A percentile compares a stretch with the other conserved stretches of the same genome.
Evolutionary conservation across 257 asterid species (phyloP).

Genomic region (Solanum chmielewskii): DNA sequence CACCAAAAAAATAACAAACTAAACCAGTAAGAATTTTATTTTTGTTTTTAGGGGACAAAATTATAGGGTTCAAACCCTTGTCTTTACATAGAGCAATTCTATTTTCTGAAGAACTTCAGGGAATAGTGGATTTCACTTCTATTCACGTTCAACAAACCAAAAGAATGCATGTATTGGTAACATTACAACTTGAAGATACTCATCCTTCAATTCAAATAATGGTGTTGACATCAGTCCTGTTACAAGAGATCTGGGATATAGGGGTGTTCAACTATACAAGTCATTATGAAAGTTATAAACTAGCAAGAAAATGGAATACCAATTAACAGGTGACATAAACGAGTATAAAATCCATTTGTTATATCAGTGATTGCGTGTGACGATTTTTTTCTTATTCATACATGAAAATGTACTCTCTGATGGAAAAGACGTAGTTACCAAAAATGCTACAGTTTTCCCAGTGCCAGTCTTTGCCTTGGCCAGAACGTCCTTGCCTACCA

Average conservation of each 20-base stretch:
- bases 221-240: not conserved
- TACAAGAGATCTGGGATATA: not conserved
- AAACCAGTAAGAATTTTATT: not conserved
- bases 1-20: not conserved
- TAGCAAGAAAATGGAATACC: not conserved
- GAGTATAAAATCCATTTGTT: not conserved
- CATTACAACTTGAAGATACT: not conserved
- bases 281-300: not conserved
- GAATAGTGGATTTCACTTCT: not conserved
- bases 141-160: not conserved
- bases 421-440: conserved; percentile 39
- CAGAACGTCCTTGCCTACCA: conserved; percentile 86
- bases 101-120: not conserved
- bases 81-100: not conserved
- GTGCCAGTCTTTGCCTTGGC: conserved; percentile 99
- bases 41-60: not conserved
- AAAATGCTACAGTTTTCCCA: conserved; percentile 93
- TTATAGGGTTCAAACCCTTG: not conserved
- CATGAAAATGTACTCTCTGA: not conserved
- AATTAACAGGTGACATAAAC: not conserved
- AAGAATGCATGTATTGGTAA: not conserved
- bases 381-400: not conserved
- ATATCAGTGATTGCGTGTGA: not conserved
- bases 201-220: not conserved
- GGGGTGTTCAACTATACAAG: not conserved